Conservation (phyloP, 2,329 filamentous ascomycete species). For the Fusarium devonianum region DNA sequence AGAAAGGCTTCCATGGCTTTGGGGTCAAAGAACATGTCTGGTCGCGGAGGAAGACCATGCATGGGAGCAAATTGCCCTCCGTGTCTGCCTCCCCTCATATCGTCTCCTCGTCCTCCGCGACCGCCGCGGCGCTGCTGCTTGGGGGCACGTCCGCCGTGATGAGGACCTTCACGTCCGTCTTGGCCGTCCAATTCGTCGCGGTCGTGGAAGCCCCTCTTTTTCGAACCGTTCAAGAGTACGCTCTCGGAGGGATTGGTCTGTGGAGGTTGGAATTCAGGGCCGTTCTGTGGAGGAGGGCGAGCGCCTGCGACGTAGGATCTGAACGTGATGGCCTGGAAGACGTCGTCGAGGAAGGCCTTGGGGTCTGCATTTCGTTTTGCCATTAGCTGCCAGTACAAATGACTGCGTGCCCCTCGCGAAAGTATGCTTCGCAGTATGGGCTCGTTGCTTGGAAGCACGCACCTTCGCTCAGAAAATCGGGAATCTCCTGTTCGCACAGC, state of each 20-base stretch:
- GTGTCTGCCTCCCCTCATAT: slow-evolving; percentile 30
- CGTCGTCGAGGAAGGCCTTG: slow-evolving; percentile 70
- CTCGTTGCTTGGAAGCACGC: neutral
- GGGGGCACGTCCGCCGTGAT: slow-evolving; percentile 52
- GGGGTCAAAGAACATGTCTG: slow-evolving; percentile 59
- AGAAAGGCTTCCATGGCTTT: slow-evolving; percentile 68
- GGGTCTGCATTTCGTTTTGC: slow-evolving; percentile 39
- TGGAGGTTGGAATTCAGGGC: slow-evolving; percentile 12
- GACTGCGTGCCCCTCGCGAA: neutral
- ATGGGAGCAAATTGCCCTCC: slow-evolving; percentile 13
- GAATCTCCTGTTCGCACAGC: slow-evolving; percentile 74
- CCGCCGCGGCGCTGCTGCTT: slow-evolving; percentile 69
- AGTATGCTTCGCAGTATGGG: too few relatives aligned
- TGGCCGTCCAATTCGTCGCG: slow-evolving; percentile 28
- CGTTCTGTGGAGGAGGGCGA: slow-evolving; percentile 48
- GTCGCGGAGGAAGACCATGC: slow-evolving; percentile 25
- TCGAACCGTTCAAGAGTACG: slow-evolving; percentile 34
- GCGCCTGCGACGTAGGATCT: slow-evolving; percentile 67
- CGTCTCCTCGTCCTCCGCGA: slow-evolving; percentile 39
- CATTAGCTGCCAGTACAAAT: slow-evolving; percentile 18
- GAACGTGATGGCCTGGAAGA: slow-evolving; percentile 70
- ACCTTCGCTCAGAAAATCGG: slow-evolving; percentile 77
- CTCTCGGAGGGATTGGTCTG: slow-evolving; percentile 29
- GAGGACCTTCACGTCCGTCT: slow-evolving; percentile 37
- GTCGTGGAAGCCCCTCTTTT: slow-evolving; percentile 50